Base-by-base conservation (phyloP, 768 basidiomycete genomes). In the Amanita phalloides region DNA sequence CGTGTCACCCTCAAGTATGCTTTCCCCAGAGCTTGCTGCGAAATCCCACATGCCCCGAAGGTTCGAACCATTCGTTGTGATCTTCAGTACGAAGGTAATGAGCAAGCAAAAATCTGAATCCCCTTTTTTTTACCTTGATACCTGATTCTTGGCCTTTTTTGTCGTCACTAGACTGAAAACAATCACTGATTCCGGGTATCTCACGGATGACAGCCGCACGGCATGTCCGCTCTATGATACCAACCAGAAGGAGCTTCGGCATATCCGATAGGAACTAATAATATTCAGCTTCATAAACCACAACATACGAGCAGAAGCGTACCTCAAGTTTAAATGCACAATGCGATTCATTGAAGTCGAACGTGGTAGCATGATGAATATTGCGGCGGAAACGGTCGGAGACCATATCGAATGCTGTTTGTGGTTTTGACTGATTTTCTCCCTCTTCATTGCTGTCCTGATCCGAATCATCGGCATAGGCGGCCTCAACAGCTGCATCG, bases 61-160 rank as follows among this genome's bases (percentile, higher is more conserved):
- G 68, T 97, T 98, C 49, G 92, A 96, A 6, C 96, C 95, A 62
- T 98, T 97, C 2, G 95, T 84, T 54, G 84, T 80, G 55, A 90
- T 69, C 86, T 90, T 8, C 7, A 14, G 49, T 33, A 26, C 11
- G 13, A 33, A 33, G 4, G 11, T 4, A 17, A 21, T 32, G 38
- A 49, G 49, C 36, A 51, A 30, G 51, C 17, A 41, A 28, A 46
- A 41, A 21, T 44, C 45, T 30, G 45, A 33, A 17, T 2, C 21
- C n/a, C 47, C 28, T 20, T 28, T 7, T 41, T 48, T 65, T 54
- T 60, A 77, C 85, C 70, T 73, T 78, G 57, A 73, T 69, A 53
- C 68, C 72, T 55, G 69, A 63, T 51, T 71, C 67, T 53, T 66
- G 64, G 32, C 79, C 72, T 56, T 76, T 75, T 60, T 76, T 75